phyloP scores from a whole-genome alignment of 371 early-diverging fungal genomes.

The Gilbertella persicaria region DNA sequence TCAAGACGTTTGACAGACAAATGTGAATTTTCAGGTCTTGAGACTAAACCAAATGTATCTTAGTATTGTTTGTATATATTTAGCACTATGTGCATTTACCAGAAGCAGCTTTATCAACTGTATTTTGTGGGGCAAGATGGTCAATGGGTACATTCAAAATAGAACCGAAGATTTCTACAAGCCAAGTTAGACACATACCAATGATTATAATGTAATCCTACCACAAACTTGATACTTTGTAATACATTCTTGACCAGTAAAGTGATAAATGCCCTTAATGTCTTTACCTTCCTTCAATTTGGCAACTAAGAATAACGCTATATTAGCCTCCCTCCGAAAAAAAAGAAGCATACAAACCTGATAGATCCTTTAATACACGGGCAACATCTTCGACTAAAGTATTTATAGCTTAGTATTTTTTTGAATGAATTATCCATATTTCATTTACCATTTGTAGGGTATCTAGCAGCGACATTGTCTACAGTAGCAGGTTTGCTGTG shows the following conservation, averaged over 20 bases:
- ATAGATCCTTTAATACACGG: slow-evolving; percentile 63
- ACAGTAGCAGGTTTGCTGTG: slow-evolving; percentile 46
- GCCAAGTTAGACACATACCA: background rate
- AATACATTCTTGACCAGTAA: slow-evolving; percentile 59
- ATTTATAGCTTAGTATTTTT: too few relatives aligned
- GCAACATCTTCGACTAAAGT: slow-evolving; percentile 68
- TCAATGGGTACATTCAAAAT: slow-evolving; percentile 49
- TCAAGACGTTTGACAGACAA: slow-evolving; percentile 60
- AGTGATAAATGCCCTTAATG: slow-evolving; percentile 71
- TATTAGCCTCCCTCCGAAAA: too few relatives aligned
- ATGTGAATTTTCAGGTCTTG: slow-evolving; percentile 67
- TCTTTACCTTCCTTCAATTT: slow-evolving; percentile 42
- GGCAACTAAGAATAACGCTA: too few relatives aligned
- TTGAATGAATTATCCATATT: too few relatives aligned
- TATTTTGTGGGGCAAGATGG: slow-evolving; percentile 54
- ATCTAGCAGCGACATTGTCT: slow-evolving; percentile 73
- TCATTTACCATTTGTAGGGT: slow-evolving; percentile 75
- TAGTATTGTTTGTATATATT: background rate
- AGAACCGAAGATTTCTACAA: slow-evolving; percentile 51
- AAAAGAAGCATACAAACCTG: too few relatives aligned
- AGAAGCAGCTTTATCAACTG: slow-evolving; percentile 42
- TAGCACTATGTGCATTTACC: slow-evolving; percentile 20
- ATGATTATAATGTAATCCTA: slow-evolving; percentile 31
- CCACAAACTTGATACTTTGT: slow-evolving; percentile 84
- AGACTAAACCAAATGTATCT: slow-evolving; percentile 38